Conservation (phyloP, 1,284 basidiomycete genomes). For the Tetrapyrgos nigripes region DNA sequence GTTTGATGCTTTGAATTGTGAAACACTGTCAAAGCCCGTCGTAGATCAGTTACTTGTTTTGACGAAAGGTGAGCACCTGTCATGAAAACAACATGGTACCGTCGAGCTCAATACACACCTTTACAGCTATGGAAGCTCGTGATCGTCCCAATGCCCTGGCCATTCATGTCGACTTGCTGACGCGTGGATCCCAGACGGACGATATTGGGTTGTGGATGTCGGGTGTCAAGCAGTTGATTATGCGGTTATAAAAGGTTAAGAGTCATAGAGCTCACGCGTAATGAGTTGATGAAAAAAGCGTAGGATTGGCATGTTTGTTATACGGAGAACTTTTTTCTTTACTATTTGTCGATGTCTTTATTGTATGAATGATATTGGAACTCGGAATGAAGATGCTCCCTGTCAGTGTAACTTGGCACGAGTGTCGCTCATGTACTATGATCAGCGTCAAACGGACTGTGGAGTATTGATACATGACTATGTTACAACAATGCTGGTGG, state of each 20-base stretch:
- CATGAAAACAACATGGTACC: conserved; percentile 8
- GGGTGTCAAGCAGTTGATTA: conserved; percentile 83
- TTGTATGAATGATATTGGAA: background rate
- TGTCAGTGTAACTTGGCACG: too few relatives aligned
- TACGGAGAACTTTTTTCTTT: background rate
- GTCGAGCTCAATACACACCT: conserved; percentile 14
- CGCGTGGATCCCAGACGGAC: conserved; percentile 75
- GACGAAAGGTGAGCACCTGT: conserved; percentile 60
- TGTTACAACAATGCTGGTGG: too few relatives aligned
- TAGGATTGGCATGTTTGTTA: too few relatives aligned
- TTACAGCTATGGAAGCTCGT: conserved; percentile 73
- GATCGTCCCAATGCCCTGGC: conserved; percentile 76
- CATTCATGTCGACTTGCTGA: conserved; percentile 83
- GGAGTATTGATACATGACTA: too few relatives aligned
- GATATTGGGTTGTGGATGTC: conserved; percentile 91
- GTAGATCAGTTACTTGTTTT: conserved; percentile 75
- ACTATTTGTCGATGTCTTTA: background rate
- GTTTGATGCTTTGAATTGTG: conserved; percentile 93
- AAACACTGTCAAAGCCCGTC: conserved; percentile 77
- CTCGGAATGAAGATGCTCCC: background rate
- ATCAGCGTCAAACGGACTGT: background rate
- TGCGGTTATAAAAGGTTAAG: conserved; percentile 55
- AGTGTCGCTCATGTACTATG: too few relatives aligned
- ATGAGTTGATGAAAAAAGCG: background rate
- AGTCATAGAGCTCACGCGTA: background rate